Evolutionary conservation across 75 land plant genomes (phyloP).

Genomic region (Adiantum capillusveneris): DNA sequence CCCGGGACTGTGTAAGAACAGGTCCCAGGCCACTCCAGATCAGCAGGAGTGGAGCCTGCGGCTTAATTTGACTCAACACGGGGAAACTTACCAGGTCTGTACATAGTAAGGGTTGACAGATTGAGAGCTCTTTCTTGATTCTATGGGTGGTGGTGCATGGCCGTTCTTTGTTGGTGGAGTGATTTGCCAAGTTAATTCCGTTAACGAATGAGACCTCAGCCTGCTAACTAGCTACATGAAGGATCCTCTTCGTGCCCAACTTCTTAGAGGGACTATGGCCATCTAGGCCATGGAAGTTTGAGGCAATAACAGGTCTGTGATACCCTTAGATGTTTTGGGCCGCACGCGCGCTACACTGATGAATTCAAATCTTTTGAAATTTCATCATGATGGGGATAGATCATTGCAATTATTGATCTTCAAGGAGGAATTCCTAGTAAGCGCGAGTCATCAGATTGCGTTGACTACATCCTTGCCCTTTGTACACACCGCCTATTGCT

Average conservation of each 20-base stretch:
- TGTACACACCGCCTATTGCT: no score
- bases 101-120: slow-evolving; percentile 18
- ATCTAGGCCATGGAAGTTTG: slow-evolving; percentile 40
- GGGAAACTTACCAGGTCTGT: slow-evolving; percentile 14
- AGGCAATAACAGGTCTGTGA: slow-evolving; percentile 54
- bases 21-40: no score
- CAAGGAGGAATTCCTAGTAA: no score
- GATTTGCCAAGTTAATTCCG: slow-evolving; percentile 37
- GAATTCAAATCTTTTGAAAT: no score
- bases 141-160: slow-evolving; percentile 7
- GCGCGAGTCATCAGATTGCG: no score
- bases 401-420: no score
- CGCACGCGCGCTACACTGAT: slow-evolving; percentile 22
- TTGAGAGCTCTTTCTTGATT: slow-evolving; percentile 8
- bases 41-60: slow-evolving; percentile 21
- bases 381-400: no score
- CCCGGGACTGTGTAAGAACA: no score
- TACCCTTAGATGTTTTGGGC: slow-evolving; percentile 41
- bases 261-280: slow-evolving; percentile 27
- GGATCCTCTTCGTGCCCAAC: slow-evolving; percentile 7
- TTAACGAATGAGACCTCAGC: slow-evolving; percentile 46
- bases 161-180: slow-evolving; percentile 19
- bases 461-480: no score
- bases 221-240: slow-evolving; percentile 25
- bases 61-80: slow-evolving; percentile 49